Conservation (phyloP, 2,329 filamentous ascomycete species). For the Thielaviopsis populi region DNA sequence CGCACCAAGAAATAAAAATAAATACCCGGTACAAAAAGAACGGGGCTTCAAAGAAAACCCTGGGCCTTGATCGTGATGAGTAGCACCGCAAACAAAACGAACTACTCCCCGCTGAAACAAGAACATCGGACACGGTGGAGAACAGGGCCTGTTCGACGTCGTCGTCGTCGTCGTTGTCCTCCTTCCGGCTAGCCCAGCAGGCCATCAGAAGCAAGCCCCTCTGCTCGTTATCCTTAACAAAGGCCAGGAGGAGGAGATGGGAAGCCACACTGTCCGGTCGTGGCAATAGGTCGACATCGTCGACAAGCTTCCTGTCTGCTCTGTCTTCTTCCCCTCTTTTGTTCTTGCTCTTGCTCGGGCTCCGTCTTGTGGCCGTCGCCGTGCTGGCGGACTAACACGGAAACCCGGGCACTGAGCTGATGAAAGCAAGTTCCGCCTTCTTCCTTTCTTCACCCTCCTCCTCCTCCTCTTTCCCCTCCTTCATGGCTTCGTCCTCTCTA, state of each 20-base stretch:
- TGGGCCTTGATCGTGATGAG: background rate
- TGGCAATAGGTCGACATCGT: background rate
- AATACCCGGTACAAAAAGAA: background rate
- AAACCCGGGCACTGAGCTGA: background rate
- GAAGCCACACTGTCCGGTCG: background rate
- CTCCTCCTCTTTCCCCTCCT: background rate
- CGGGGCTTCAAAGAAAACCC: background rate
- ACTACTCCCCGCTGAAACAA: background rate
- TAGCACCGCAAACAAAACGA: background rate
- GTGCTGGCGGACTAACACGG: background rate
- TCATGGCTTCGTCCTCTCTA: background rate
- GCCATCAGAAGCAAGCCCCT: background rate
- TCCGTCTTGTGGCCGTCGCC: background rate
- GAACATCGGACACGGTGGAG: background rate
- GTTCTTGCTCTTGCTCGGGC: background rate
- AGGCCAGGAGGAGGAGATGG: background rate
- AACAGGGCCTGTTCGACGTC: background rate
- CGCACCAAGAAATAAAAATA: background rate
- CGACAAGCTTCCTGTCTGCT: background rate
- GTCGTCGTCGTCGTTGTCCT: too few relatives aligned
- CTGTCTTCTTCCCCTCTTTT: background rate
- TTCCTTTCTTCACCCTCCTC: background rate
- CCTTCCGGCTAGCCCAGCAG: background rate
- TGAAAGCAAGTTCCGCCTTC: background rate
- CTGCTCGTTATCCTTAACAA: background rate